These are phyloP conservation scores for Biscogniauxia sp. DNA, from an alignment of 2,329 filamentous ascomycete genomes.

Conservation along the genomic window DNA sequence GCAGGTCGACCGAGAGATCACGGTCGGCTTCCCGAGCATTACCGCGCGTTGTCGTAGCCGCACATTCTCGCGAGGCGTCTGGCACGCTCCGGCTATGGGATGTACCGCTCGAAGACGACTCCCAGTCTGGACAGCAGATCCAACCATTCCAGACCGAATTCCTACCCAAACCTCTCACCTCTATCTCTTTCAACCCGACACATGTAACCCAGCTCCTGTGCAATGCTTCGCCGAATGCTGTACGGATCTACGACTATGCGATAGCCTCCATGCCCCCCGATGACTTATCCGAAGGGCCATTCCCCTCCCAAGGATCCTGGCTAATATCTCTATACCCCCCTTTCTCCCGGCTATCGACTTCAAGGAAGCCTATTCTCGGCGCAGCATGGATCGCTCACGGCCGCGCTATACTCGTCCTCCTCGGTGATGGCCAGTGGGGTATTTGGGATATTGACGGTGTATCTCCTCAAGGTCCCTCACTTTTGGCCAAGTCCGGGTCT, in stretches of 20 bases:
- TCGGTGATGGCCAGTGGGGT: slow-evolving; percentile 65
- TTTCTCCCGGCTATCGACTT: slow-evolving; percentile 47
- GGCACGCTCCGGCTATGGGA: slow-evolving; percentile 60
- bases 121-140: slow-evolving; percentile 33
- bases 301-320: slow-evolving; percentile 61
- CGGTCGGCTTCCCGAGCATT: slow-evolving; percentile 26
- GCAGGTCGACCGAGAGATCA: slow-evolving; percentile 39
- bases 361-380: slow-evolving; percentile 60
- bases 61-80: slow-evolving; percentile 58
- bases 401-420: slow-evolving; percentile 55
- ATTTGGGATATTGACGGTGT: slow-evolving; percentile 65
- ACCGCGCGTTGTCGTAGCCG: slow-evolving; percentile 54
- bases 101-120: slow-evolving; percentile 46
- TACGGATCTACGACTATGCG: slow-evolving; percentile 62
- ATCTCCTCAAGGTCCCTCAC: slow-evolving; percentile 44
- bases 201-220: slow-evolving; percentile 57
- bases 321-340: slow-evolving; percentile 60
- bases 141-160: slow-evolving; percentile 61
- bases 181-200: slow-evolving; percentile 60
- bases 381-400: slow-evolving; percentile 62
- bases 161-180: slow-evolving; percentile 51
- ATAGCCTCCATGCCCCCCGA: slow-evolving; percentile 51
- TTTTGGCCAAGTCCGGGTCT: slow-evolving; percentile 50
- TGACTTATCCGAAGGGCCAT: slow-evolving; percentile 48
- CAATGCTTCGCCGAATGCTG: slow-evolving; percentile 53